Conservation (phyloP, 2,329 filamentous ascomycete genomes). For the Xylariaceae sp. region DNA sequence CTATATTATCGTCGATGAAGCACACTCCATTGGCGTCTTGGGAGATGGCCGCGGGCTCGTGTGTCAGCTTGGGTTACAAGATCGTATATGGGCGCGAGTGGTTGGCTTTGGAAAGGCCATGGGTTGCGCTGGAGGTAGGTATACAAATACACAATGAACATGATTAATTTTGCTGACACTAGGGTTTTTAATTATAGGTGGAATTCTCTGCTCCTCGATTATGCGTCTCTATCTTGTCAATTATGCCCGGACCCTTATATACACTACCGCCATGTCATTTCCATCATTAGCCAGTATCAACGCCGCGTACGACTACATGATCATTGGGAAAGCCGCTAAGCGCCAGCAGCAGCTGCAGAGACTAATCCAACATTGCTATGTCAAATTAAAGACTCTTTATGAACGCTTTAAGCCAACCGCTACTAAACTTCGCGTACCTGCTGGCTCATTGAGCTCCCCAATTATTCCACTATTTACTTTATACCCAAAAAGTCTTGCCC, state of each 20-base stretch:
- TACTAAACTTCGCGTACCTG: slow-evolving; percentile 36
- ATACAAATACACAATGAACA: neutral
- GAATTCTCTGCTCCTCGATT: slow-evolving; percentile 65
- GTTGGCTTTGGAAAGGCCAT: slow-evolving; percentile 73
- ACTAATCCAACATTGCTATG: slow-evolving; percentile 52
- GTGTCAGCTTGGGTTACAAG: slow-evolving; percentile 60
- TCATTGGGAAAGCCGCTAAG: slow-evolving; percentile 31
- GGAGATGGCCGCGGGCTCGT: slow-evolving; percentile 66
- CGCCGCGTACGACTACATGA: slow-evolving; percentile 40
- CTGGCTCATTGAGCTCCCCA: slow-evolving; percentile 52
- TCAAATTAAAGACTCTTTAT: slow-evolving; percentile 45
- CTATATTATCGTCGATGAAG: slow-evolving; percentile 70
- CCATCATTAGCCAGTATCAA: slow-evolving; percentile 50
- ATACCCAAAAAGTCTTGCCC: slow-evolving; percentile 58
- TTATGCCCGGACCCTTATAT: slow-evolving; percentile 77
- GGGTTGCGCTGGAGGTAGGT: slow-evolving; percentile 71
- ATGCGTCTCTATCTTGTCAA: slow-evolving; percentile 73
- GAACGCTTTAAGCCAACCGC: slow-evolving; percentile 14
- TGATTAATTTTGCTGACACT: slow-evolving; percentile 14
- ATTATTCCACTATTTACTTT: slow-evolving; percentile 63
- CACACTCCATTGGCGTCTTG: slow-evolving; percentile 68
- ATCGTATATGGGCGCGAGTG: slow-evolving; percentile 61
- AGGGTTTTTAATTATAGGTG: slow-evolving; percentile 48
- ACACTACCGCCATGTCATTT: slow-evolving; percentile 72
- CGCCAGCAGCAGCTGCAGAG: slow-evolving; percentile 50